Evolutionary conservation across 495 filamentous ascomycete species (phyloP).

Genomic region (Lasiosphaeris hirsuta): DNA sequence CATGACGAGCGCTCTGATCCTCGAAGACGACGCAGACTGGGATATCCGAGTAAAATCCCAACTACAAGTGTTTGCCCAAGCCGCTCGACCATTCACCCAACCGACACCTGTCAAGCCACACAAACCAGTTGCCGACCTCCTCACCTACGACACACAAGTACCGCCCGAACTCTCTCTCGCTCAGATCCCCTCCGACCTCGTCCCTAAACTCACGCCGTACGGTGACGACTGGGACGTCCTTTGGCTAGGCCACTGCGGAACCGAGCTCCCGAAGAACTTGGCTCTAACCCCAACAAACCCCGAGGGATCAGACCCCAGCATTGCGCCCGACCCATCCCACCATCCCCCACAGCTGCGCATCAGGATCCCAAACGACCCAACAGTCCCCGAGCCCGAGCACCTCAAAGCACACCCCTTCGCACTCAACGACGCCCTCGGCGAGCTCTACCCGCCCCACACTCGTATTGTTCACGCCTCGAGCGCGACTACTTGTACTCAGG

Average conservation of each 20-base stretch:
- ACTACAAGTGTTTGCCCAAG: slow-evolving; percentile 37
- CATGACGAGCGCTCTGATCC: slow-evolving; percentile 41
- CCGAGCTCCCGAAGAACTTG: slow-evolving; percentile 31
- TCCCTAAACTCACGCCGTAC: slow-evolving; percentile 25
- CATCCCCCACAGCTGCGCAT: slow-evolving; percentile 28
- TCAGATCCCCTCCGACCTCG: not conserved
- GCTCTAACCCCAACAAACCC: not conserved
- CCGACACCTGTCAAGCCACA: not conserved
- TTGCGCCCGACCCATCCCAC: not conserved
- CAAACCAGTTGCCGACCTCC: slow-evolving; percentile 11
- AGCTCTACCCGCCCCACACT: slow-evolving; percentile 41
- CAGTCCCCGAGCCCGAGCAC: slow-evolving; percentile 38
- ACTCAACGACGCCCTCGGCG: slow-evolving; percentile 33
- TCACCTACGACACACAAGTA: not conserved
- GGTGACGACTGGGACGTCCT: slow-evolving; percentile 49
- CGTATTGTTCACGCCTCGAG: slow-evolving; percentile 40
- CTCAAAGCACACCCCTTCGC: slow-evolving; percentile 47
- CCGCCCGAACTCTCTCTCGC: not conserved
- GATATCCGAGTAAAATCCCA: slow-evolving; percentile 44
- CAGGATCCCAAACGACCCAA: slow-evolving; percentile 33
- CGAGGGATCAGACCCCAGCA: not conserved
- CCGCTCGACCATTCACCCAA: slow-evolving; percentile 31
- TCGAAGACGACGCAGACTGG: slow-evolving; percentile 54
- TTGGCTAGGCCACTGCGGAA: slow-evolving; percentile 51
- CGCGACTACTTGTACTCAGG: slow-evolving; percentile 43